Conservation (phyloP, 139 green algal species). For the Deuterostichococcus epilithicus region DNA sequence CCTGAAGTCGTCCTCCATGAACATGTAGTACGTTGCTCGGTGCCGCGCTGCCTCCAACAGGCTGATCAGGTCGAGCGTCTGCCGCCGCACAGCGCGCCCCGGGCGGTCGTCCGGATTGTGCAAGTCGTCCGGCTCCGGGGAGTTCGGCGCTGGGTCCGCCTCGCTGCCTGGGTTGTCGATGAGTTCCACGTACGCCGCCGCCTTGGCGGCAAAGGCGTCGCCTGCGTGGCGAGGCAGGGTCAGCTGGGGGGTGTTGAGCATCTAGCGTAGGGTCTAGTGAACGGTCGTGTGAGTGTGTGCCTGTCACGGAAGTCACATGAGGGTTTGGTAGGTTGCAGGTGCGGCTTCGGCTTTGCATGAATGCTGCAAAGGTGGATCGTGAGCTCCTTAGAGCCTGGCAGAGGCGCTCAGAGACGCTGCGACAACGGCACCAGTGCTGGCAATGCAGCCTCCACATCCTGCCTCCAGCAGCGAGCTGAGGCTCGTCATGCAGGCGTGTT, state of each 20-base stretch:
- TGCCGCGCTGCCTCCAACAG: slow-evolving; percentile 24
- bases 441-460: no score
- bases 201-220: slow-evolving; percentile 4
- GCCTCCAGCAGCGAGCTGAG: no score
- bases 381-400: no score
- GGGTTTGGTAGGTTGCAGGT: no score
- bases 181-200: slow-evolving; percentile 17
- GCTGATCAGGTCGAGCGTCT: slow-evolving; percentile 35
- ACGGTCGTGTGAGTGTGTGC: neutral
- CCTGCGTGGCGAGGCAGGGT: neutral
- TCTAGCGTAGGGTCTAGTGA: neutral
- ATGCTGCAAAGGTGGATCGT: no score
- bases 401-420: no score
- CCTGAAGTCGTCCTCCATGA: slow-evolving; percentile 44
- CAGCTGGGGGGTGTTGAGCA: neutral
- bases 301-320: no score
- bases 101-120: slow-evolving; percentile 32
- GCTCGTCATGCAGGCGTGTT: no score
- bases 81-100: slow-evolving; percentile 29
- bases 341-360: no score
- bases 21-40: slow-evolving; percentile 28
- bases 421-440: no score
- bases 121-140: slow-evolving; percentile 24
- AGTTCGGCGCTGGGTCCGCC: slow-evolving; percentile 21
- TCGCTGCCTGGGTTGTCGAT: slow-evolving; percentile 27